A percentile compares a stretch with the other conserved stretches of the same genome.
phyloP scores from a whole-genome alignment of 495 filamentous ascomycete species.

The Aspergillus steynii region DNA sequence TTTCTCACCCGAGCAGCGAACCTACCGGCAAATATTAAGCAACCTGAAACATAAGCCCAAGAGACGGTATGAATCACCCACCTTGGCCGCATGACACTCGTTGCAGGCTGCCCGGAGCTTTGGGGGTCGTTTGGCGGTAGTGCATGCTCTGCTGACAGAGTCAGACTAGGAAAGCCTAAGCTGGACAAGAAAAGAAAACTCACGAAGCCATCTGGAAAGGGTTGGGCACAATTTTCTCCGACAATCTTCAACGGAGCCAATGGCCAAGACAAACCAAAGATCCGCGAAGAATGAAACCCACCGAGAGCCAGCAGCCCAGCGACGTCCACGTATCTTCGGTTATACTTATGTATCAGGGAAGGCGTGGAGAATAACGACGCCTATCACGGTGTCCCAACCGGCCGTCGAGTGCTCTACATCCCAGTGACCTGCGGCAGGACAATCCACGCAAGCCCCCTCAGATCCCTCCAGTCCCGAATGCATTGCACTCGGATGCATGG shows the following conservation, averaged over 20 bases:
- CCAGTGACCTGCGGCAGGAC: too few relatives aligned
- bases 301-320: too few relatives aligned
- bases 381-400: too few relatives aligned
- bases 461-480: too few relatives aligned
- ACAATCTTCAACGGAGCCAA: background rate
- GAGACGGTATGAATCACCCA: background rate
- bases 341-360: too few relatives aligned
- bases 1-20: conserved; percentile 26
- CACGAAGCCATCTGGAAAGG: conserved; percentile 9
- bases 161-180: conserved; percentile 2
- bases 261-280: background rate
- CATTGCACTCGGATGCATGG: too few relatives aligned
- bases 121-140: conserved; percentile 17
- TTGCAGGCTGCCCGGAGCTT: conserved; percentile 24
- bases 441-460: too few relatives aligned
- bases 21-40: conserved; percentile 4
- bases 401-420: too few relatives aligned
- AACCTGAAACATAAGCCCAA: background rate
- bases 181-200: background rate
- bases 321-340: too few relatives aligned
- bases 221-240: background rate
- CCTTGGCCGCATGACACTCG: conserved; percentile 24
- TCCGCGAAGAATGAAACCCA: background rate
- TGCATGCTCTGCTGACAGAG: background rate
- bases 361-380: too few relatives aligned